A percentile compares a stretch with the other conserved stretches of the same genome.
phyloP scores from a whole-genome alignment of 2,329 filamentous ascomycete genomes.

The Pseudogymnoascus sp. region DNA sequence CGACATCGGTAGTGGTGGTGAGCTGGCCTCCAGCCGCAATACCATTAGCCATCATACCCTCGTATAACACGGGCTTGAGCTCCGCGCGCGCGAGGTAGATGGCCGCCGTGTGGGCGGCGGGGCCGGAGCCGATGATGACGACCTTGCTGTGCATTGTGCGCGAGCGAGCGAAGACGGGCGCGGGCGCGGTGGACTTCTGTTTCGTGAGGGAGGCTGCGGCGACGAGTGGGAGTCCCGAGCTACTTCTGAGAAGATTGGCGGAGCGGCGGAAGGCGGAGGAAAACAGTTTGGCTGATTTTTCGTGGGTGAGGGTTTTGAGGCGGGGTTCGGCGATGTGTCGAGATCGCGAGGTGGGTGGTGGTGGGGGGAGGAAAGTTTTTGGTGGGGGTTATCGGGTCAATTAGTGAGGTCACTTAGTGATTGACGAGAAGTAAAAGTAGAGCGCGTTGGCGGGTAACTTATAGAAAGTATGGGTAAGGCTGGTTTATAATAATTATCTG shows the following conservation, averaged over 20 bases:
- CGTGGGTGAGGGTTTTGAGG: background rate
- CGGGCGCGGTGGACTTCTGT: conserved; percentile 32
- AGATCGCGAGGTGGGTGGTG: background rate
- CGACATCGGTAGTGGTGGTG: conserved; percentile 95
- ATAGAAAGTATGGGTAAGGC: conserved; percentile 5
- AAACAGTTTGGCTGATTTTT: conserved; percentile 71
- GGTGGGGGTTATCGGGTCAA: background rate
- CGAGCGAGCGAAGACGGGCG: conserved; percentile 25
- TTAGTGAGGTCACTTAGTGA: background rate
- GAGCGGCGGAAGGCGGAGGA: conserved; percentile 66
- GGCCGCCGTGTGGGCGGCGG: conserved; percentile 93
- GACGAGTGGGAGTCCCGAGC: conserved; percentile 11
- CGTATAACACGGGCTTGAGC: conserved; percentile 86
- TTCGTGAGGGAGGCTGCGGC: conserved; percentile 19
- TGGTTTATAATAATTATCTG: conserved; percentile 5
- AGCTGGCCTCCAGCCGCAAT: conserved; percentile 94
- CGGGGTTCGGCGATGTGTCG: conserved; percentile 4
- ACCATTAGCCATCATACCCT: conserved; percentile 95
- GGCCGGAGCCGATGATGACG: conserved; percentile 90
- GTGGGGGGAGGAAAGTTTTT: background rate
- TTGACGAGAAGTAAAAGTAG: background rate
- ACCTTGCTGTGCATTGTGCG: conserved; percentile 84
- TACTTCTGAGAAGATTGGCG: conserved; percentile 33
- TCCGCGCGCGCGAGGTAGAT: conserved; percentile 94
- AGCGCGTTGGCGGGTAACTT: background rate